These are phyloP conservation scores for Elsinoe australis DNA, from an alignment of 2,329 filamentous ascomycete species.

Conservation along the genomic window DNA sequence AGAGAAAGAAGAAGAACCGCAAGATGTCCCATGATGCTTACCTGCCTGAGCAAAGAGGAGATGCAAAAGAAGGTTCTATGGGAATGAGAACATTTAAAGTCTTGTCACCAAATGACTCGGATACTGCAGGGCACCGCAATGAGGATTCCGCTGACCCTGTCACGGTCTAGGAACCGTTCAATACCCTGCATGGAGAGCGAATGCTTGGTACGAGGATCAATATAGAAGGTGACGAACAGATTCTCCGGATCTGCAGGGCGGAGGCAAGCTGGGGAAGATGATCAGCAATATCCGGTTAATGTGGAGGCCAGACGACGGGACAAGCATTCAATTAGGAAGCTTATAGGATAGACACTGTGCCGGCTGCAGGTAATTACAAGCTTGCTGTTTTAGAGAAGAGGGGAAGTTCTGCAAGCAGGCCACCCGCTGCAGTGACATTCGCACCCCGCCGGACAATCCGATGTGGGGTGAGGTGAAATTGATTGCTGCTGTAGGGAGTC, in stretches of 20 bases:
- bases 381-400: constrained; percentile 1
- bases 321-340: background rate
- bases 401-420: constrained; percentile 1
- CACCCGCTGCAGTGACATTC: background rate
- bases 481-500: background rate
- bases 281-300: background rate
- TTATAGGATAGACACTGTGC: background rate
- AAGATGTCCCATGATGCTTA: background rate
- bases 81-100: no score
- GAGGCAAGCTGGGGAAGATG: constrained; percentile 2
- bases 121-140: no score
- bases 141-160: no score
- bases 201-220: background rate
- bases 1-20: background rate
- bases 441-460: constrained; percentile 5
- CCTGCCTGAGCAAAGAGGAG: background rate
- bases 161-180: no score
- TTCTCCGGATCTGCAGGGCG: constrained; percentile 18
- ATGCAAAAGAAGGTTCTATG: background rate
- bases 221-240: constrained; percentile 16
- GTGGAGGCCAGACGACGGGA: background rate
- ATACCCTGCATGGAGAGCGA: background rate
- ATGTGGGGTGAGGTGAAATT: background rate
- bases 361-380: background rate
- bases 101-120: no score